A percentile compares a stretch with the other conserved stretches of the same genome.
These are phyloP conservation scores for Chaetomium olivaceum DNA, from an alignment of 2,329 filamentous ascomycete genomes.

Conservation along the genomic window DNA sequence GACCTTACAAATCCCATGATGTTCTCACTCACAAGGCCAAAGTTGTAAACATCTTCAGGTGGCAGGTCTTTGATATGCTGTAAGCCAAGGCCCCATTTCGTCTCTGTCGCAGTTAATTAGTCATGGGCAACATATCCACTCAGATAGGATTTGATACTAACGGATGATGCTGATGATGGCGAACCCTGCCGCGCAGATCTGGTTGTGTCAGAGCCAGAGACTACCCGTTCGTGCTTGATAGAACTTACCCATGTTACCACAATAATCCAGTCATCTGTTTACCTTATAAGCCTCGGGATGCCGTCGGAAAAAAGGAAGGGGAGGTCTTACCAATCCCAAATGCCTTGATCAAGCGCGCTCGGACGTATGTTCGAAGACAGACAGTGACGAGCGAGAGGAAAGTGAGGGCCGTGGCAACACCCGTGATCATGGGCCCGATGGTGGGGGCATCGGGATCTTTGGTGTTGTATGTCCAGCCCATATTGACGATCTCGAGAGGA, in stretches of 20 bases:
- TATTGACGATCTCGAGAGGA: conserved; percentile 23
- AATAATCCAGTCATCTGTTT: conserved; percentile 39
- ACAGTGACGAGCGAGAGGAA: conserved; percentile 37
- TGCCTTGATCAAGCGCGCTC: conserved; percentile 39
- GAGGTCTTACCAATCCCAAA: conserved; percentile 38
- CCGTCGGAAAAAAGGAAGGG: too few species aligned
- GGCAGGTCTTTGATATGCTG: conserved; percentile 42
- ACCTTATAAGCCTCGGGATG: background rate
- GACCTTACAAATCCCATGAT: background rate
- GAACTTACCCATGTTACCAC: conserved; percentile 36
- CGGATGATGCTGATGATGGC: conserved; percentile 40
- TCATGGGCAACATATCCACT: background rate
- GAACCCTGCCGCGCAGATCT: conserved; percentile 41
- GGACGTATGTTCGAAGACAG: conserved; percentile 40
- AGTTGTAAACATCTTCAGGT: conserved; percentile 40
- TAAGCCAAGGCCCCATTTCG: conserved; percentile 47
- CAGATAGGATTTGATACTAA: conserved; percentile 31
- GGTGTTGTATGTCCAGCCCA: conserved; percentile 44
- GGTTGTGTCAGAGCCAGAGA: conserved; percentile 6
- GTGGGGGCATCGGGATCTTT: conserved; percentile 38
- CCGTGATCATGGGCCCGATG: conserved; percentile 38
- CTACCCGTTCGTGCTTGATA: background rate
- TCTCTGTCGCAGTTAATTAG: conserved; percentile 38
- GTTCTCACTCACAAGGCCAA: conserved; percentile 40
- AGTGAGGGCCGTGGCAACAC: conserved; percentile 37